Evolutionary conservation across 192 early-diverging fungal genomes (phyloP).

Genomic region (Spizellomyces punctatus): DNA sequence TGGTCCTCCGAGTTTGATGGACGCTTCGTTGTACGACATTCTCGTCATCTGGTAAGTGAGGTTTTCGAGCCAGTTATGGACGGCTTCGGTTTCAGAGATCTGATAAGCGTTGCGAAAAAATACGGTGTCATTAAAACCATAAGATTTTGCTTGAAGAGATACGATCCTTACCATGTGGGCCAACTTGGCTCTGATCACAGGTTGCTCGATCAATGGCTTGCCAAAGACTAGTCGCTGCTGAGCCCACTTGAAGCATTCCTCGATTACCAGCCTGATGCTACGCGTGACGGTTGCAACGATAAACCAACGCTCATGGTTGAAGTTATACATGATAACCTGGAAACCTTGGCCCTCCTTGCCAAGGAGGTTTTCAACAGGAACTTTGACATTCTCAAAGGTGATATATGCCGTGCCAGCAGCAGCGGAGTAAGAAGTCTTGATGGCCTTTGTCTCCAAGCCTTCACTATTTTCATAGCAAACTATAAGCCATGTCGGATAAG

Average conservation of each 20-base stretch:
- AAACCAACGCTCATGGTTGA: conserved; percentile 74
- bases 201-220: conserved; percentile 70
- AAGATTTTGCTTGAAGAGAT: not conserved
- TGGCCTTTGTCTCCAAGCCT: conserved; percentile 61
- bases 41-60: conserved; percentile 73
- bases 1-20: conserved; percentile 63
- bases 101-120: not conserved
- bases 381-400: conserved; percentile 69
- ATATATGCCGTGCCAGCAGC: conserved; percentile 66
- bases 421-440: conserved; percentile 69
- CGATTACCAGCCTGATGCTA: conserved; percentile 35
- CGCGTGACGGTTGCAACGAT: conserved; percentile 52
- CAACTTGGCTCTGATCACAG: conserved; percentile 69
- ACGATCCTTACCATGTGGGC: conserved; percentile 57
- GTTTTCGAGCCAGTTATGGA: conserved; percentile 65
- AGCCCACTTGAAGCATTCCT: conserved; percentile 68
- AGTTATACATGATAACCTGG: conserved; percentile 71
- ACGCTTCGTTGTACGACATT: conserved; percentile 65
- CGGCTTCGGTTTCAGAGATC: conserved; percentile 53
- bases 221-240: conserved; percentile 75
- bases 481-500: not conserved
- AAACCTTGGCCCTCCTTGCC: conserved; percentile 70
- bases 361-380: conserved; percentile 71
- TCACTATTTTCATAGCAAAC: conserved; percentile 21
- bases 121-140: not conserved